phyloP scores from a whole-genome alignment of 2,329 filamentous ascomycete species.

The Dactylellina cionopaga region DNA sequence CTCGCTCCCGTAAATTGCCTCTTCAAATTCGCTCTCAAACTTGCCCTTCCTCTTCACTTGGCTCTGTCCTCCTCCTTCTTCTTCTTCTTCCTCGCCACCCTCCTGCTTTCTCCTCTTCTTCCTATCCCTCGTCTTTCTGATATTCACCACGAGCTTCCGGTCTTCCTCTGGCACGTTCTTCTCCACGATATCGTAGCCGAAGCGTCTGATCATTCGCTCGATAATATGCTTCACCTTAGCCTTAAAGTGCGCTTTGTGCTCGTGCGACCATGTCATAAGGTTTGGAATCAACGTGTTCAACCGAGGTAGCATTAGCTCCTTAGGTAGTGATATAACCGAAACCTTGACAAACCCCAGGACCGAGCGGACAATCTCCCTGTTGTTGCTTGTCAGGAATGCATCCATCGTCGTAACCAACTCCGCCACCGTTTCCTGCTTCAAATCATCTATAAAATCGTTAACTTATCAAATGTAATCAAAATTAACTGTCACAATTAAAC shows the following conservation, averaged over 20 bases:
- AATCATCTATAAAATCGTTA: conserved; percentile 63
- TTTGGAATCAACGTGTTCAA: conserved; percentile 83
- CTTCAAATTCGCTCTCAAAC: conserved; percentile 93
- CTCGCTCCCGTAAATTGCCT: conserved; percentile 85
- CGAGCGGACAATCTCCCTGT: conserved; percentile 93
- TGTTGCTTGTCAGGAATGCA: conserved; percentile 94
- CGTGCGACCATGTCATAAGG: conserved; percentile 93
- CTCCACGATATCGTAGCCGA: conserved; percentile 83
- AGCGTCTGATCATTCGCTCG: conserved; percentile 90
- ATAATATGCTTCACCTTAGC: conserved; percentile 98
- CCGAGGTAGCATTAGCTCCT: conserved; percentile 79
- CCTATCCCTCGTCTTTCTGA: conserved; percentile 92
- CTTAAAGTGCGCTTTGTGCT: conserved; percentile 97
- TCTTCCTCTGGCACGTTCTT: conserved; percentile 84
- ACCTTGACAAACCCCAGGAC: conserved; percentile 98
- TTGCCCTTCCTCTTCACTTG: conserved; percentile 66
- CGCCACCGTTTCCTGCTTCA: conserved; percentile 75
- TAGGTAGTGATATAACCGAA: conserved; percentile 84
- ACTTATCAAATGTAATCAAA: neutral
- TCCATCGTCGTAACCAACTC: conserved; percentile 95
- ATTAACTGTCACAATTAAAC: neutral
- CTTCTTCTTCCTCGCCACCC: conserved; percentile 69
- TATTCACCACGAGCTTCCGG: conserved; percentile 89
- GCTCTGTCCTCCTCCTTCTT: conserved; percentile 66
- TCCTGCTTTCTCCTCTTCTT: conserved; percentile 87